phyloP scores from a whole-genome alignment of 192 early-diverging fungal genomes.

The Mortierella claussenii region DNA sequence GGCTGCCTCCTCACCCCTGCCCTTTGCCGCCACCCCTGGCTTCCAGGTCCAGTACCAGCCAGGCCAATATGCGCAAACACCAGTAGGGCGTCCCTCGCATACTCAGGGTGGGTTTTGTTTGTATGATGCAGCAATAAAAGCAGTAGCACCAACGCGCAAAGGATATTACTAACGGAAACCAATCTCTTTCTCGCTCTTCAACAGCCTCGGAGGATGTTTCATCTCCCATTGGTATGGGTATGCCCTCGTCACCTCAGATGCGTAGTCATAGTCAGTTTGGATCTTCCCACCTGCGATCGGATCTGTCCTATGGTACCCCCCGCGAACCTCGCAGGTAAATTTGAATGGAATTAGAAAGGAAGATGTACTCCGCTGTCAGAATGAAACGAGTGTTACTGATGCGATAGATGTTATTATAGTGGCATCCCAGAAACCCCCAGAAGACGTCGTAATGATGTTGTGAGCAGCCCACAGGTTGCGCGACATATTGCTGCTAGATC shows the following conservation, averaged over 20 bases:
- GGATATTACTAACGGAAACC: background rate
- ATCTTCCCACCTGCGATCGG: slow-evolving; percentile 47
- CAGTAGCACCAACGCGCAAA: too few relatives aligned
- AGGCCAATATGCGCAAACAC: slow-evolving; percentile 31
- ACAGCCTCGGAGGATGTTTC: slow-evolving; percentile 35
- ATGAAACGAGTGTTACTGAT: too few relatives aligned
- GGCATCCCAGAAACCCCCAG: slow-evolving; percentile 30
- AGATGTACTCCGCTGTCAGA: too few relatives aligned
- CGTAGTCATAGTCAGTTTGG: slow-evolving; percentile 36
- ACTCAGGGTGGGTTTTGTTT: slow-evolving; percentile 5
- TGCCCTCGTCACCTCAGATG: slow-evolving; percentile 36
- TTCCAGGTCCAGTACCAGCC: slow-evolving; percentile 38
- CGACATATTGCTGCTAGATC: slow-evolving; percentile 26
- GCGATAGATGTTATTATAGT: background rate
- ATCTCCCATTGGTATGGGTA: slow-evolving; percentile 34
- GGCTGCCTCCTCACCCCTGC: slow-evolving; percentile 32
- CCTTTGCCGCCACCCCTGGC: slow-evolving; percentile 35
- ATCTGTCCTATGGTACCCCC: slow-evolving; percentile 33
- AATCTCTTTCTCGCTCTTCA: too few relatives aligned
- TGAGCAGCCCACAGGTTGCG: slow-evolving; percentile 48
- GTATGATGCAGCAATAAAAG: too few relatives aligned
- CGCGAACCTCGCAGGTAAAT: slow-evolving; percentile 31
- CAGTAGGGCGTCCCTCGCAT: slow-evolving; percentile 11
- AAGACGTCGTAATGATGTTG: slow-evolving; percentile 40
- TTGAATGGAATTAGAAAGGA: too few relatives aligned